A percentile compares a stretch with the other conserved stretches of the same genome.
Conservation (phyloP, 768 basidiomycete genomes). For the Cubamyces lactineus region DNA sequence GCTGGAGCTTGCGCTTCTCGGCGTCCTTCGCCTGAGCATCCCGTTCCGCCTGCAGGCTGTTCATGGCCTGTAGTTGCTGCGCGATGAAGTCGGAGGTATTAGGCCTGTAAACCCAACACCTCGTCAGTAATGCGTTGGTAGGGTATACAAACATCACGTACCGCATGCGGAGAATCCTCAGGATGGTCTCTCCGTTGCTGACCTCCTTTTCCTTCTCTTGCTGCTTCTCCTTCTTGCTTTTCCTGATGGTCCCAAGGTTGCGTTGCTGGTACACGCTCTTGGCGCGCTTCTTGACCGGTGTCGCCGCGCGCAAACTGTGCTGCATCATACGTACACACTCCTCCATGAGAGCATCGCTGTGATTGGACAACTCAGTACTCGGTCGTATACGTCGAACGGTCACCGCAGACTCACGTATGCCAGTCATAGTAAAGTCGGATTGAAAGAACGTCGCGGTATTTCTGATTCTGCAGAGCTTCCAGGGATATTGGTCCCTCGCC, state of each 20-base stretch:
- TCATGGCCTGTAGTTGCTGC: constrained; percentile 83
- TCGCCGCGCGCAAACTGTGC: constrained; percentile 72
- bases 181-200: constrained; percentile 83
- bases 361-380: background rate
- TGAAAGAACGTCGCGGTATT: constrained; percentile 89
- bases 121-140: background rate
- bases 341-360: constrained; percentile 83
- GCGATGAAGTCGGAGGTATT: constrained; percentile 85
- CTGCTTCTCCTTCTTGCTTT: constrained; percentile 91
- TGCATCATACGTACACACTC: constrained; percentile 97
- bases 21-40: constrained; percentile 69
- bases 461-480: constrained; percentile 88
- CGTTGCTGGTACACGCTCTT: constrained; percentile 93
- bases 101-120: constrained; percentile 48
- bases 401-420: constrained; percentile 66
- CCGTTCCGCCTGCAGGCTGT: constrained; percentile 81
- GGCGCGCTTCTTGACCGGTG: constrained; percentile 82
- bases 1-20: constrained; percentile 60
- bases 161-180: constrained; percentile 96
- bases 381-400: background rate
- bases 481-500: constrained; percentile 91
- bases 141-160: constrained; percentile 38
- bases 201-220: constrained; percentile 78
- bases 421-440: constrained; percentile 96
- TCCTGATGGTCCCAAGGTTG: constrained; percentile 94